Evolutionary conservation across 2,329 filamentous ascomycete species (phyloP).

Genomic region (Penicillium glabrum): DNA sequence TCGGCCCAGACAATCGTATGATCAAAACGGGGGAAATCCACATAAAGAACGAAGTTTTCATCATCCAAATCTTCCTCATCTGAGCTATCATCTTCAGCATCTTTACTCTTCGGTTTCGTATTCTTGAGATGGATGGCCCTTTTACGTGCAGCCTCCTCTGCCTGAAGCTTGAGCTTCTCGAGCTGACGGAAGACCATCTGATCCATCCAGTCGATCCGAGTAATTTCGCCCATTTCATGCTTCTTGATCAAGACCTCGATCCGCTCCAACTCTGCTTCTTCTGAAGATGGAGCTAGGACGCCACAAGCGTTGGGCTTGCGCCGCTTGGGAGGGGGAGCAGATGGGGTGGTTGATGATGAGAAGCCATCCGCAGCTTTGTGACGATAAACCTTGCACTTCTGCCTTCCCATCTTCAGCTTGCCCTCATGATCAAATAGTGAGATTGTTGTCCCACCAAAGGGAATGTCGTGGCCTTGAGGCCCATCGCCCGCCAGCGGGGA

Average conservation of each 20-base stretch:
- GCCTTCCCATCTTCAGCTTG: constrained; percentile 84
- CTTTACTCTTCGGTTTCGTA: constrained; percentile 12
- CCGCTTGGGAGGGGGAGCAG: constrained; percentile 59
- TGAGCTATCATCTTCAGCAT: constrained; percentile 40
- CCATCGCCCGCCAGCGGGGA: constrained; percentile 73
- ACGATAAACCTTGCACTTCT: constrained; percentile 85
- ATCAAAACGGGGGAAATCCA: constrained; percentile 92
- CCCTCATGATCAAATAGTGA: constrained; percentile 90
- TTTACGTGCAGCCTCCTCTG: constrained; percentile 64
- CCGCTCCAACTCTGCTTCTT: constrained; percentile 82
- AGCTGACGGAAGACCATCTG: constrained; percentile 88
- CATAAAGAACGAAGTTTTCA: constrained; percentile 75
- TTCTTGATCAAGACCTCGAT: constrained; percentile 92
- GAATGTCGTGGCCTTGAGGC: constrained; percentile 74
- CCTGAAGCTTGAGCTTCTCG: constrained; percentile 70
- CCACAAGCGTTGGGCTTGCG: constrained; percentile 50
- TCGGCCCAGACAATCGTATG: constrained; percentile 95
- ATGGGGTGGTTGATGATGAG: constrained; percentile 75
- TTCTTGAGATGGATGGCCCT: constrained; percentile 43
- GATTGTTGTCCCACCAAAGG: constrained; percentile 92
- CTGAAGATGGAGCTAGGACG: constrained; percentile 56
- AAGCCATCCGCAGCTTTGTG: constrained; percentile 82
- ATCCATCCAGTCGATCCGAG: constrained; percentile 91
- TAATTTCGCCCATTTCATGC: constrained; percentile 96
- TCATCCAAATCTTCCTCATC: constrained; percentile 50